Evolutionary conservation across 139 green algal species (phyloP), one percentile per base, ranked within the genome.

Genomic region (Haematococcus sp.): DNA sequence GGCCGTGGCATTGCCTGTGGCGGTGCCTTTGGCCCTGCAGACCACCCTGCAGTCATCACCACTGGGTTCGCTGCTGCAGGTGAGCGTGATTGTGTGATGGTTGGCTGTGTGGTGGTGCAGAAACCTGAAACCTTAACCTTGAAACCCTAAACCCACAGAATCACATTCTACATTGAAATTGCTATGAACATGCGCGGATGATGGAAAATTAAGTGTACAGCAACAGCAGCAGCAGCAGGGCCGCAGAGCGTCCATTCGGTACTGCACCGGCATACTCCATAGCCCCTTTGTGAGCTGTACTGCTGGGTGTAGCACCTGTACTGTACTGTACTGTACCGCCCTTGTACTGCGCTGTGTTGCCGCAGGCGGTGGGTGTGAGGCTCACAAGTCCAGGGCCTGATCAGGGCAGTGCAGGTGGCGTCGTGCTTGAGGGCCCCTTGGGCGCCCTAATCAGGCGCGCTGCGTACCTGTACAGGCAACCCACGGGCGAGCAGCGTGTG

Each of bases 401-500:
- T 7, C 40, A 31, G 17, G 61, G 32, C 61, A n/a, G 22, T 22
- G 16, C 44, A 4, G 35, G 40, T 68, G 89, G 65, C 4, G 76
- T 96, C 13, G 94, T 86, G 3, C 22, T 98, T 49, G 91, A 96
- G 61, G 94, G 94, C 0, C 92, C 89, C 40, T 76, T 97, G 52
- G 94, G 84, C 7, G 87, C 85, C 20, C 71, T 88, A 5, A 13
- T 96, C 63, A 81, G 93, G 11, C 76, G 92, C 13, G 88, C 87
- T 27, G 95, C 95, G 0, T 99, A 99, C 83, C 77, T 91, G 55
- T 97, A 97, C 85, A 75, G 94, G 15, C 91, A 97, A 85, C 94
- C 94, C 13, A 98, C 94, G 4, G 85, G 90, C n/a, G 87, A 94
- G 74, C 94, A 98, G 77, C 88, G 87, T 25, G 23, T 92, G 17